These are phyloP conservation scores for Nitzschia palea DNA, from an alignment of 108 stramenopile species.

Conservation along the genomic window DNA sequence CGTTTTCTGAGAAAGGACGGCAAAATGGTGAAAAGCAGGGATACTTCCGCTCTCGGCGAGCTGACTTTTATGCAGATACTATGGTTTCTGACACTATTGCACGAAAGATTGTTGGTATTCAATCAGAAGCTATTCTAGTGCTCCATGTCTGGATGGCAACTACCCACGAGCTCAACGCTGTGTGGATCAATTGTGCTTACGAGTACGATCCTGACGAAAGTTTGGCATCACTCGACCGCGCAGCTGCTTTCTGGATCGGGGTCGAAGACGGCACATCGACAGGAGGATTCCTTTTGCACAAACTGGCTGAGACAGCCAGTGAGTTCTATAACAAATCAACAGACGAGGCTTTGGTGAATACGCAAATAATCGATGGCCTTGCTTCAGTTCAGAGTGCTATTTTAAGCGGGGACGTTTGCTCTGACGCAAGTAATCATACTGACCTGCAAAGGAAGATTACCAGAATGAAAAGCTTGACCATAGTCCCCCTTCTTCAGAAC, in stretches of 20 bases:
- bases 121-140: conserved; percentile 45
- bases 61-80: conserved; percentile 53
- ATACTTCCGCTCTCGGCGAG: conserved; percentile 40
- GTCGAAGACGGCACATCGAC: conserved; percentile 39
- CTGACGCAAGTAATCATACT: background rate
- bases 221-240: conserved; percentile 50
- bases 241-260: conserved; percentile 77
- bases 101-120: conserved; percentile 20
- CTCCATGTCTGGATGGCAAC: conserved; percentile 74
- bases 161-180: conserved; percentile 52
- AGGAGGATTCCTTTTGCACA: conserved; percentile 61
- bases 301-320: conserved; percentile 48
- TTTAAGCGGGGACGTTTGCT: conserved; percentile 1
- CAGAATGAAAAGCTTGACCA: conserved; percentile 42
- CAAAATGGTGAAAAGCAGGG: conserved; percentile 42
- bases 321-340: conserved; percentile 37
- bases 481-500: conserved; percentile 72
- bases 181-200: conserved; percentile 33
- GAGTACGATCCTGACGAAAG: conserved; percentile 16
- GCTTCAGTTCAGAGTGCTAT: conserved; percentile 29
- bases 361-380: conserved; percentile 42
- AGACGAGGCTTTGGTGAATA: conserved; percentile 50
- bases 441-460: conserved; percentile 24
- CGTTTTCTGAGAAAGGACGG: conserved; percentile 38
- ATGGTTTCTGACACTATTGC: conserved; percentile 53